phyloP scores from a whole-genome alignment of 2,329 filamentous ascomycete species.

The Diplodia seriata region DNA sequence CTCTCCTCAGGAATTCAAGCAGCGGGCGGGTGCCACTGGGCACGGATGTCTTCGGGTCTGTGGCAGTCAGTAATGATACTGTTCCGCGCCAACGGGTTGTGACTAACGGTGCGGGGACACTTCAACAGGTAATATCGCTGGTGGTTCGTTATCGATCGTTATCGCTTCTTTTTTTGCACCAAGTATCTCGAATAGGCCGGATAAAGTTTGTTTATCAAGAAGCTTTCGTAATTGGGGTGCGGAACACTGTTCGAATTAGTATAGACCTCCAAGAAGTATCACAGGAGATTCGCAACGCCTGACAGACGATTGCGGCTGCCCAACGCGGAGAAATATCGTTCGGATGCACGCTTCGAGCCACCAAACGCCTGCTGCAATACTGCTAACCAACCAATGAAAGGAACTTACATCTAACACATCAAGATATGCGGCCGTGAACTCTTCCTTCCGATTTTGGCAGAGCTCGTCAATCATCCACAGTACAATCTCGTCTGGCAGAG shows the following conservation, averaged over 20 bases:
- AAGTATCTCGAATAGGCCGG: conserved; percentile 11
- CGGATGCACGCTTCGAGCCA: background rate
- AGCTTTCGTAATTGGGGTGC: conserved; percentile 21
- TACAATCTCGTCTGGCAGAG: conserved; percentile 49
- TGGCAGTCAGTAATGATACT: conserved; percentile 3
- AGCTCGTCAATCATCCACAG: conserved; percentile 53
- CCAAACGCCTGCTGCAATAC: background rate
- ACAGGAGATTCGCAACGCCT: background rate
- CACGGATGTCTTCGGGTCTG: conserved; percentile 33
- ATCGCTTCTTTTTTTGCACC: conserved; percentile 2
- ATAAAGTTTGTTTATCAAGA: background rate
- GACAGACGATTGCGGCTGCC: background rate
- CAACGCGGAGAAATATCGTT: background rate
- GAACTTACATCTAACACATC: conserved; percentile 41
- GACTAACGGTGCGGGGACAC: conserved; percentile 19
- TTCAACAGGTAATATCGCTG: conserved; percentile 4
- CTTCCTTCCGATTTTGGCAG: conserved; percentile 40
- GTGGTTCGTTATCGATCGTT: background rate
- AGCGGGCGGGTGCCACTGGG: conserved; percentile 40
- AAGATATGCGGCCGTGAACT: conserved; percentile 47
- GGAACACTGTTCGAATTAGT: conserved; percentile 10
- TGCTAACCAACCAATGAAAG: background rate
- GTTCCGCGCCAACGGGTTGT: background rate
- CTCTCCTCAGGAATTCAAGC: conserved; percentile 37
- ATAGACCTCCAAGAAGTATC: background rate